phyloP scores from a whole-genome alignment of 2,329 filamentous ascomycete genomes.

The Ceratocystis cubensis region DNA sequence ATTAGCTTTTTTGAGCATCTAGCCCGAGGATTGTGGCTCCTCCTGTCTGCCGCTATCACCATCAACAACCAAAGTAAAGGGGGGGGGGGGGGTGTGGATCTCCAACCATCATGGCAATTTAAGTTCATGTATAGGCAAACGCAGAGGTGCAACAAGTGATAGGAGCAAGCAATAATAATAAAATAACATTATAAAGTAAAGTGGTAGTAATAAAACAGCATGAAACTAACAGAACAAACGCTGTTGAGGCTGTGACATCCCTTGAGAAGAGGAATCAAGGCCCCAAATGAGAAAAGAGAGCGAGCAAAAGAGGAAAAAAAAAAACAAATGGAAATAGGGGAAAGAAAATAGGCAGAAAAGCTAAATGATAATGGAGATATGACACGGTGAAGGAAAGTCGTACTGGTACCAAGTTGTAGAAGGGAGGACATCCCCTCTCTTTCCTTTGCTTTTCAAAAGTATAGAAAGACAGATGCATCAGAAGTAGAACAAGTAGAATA shows the following conservation, averaged over 20 bases:
- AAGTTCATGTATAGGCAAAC: too few species aligned
- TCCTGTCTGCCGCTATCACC: too few species aligned
- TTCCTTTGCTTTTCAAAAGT: slow-evolving; percentile 11
- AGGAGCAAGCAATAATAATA: background rate
- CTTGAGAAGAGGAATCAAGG: background rate
- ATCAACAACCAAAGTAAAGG: too few species aligned
- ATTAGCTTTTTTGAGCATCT: too few species aligned
- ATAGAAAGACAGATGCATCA: background rate
- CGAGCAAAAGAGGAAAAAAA: background rate
- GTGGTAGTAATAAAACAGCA: background rate
- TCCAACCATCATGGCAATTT: too few species aligned
- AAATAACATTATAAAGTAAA: slow-evolving; percentile 1
- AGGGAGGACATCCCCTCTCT: background rate
- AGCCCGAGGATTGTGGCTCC: too few species aligned
- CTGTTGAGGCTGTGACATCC: background rate
- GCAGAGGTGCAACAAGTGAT: too few species aligned
- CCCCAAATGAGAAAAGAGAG: background rate
- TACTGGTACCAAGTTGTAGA: slow-evolving; percentile 9
- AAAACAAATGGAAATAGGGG: background rate
- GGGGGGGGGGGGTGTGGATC: too few species aligned
- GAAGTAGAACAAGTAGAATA: slow-evolving; percentile 4
- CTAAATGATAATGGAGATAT: background rate
- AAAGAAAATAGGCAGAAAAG: background rate
- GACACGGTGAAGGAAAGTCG: background rate
- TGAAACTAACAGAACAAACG: slow-evolving; percentile 5